A percentile compares a stretch with the other conserved stretches of the same genome.
phyloP scores from a whole-genome alignment of 2,329 filamentous ascomycete genomes.

The Cordyceps cicadae region DNA sequence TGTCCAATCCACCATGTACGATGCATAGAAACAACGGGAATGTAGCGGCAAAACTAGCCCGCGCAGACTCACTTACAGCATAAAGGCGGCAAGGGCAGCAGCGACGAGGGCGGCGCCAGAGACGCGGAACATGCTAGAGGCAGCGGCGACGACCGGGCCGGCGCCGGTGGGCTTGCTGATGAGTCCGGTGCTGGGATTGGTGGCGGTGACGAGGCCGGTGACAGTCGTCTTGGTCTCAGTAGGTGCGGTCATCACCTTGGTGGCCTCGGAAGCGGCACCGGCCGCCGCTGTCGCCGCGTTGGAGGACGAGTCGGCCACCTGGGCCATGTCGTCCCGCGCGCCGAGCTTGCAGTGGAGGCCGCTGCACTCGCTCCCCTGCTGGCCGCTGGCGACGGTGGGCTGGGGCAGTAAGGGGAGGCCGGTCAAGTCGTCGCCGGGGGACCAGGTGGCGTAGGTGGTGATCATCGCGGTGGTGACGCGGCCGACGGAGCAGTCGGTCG shows the following conservation, averaged over 20 bases:
- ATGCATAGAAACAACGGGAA: background rate
- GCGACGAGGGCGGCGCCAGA: conserved; percentile 11
- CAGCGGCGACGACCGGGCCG: conserved; percentile 1
- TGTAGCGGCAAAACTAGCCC: background rate
- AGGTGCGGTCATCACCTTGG: background rate
- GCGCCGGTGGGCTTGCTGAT: background rate
- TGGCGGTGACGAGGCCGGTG: background rate
- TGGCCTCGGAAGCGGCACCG: background rate
- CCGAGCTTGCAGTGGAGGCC: conserved; percentile 12
- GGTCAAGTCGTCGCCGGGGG: background rate
- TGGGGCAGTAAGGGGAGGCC: background rate
- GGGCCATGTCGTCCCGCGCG: background rate
- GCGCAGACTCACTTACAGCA: background rate
- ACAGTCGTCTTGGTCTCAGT: background rate
- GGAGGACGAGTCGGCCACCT: no score
- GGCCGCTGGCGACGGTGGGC: background rate
- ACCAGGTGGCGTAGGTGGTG: background rate
- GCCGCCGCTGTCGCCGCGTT: background rate
- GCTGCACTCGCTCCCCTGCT: conserved; percentile 21
- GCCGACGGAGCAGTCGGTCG: conserved; percentile 14
- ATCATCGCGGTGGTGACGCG: conserved; percentile 12
- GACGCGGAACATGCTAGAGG: background rate
- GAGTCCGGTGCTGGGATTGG: background rate
- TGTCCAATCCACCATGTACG: background rate
- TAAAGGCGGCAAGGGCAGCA: conserved; percentile 8